phyloP scores from a whole-genome alignment of 2,329 filamentous ascomycete species.

The Blastomyces percursus region DNA sequence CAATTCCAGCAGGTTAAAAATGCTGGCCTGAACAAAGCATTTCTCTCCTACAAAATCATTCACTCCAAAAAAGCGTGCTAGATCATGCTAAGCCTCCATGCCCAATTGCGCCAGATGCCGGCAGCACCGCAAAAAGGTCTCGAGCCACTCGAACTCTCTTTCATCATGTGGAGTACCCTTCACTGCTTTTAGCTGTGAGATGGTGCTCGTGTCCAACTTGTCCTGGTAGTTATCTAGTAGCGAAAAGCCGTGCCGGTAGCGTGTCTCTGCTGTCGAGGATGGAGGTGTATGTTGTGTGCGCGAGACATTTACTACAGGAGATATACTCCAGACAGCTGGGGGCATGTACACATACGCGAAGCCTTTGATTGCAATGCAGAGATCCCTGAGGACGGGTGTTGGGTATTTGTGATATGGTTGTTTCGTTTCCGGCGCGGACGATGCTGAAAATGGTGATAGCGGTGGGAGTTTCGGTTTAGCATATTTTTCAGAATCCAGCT shows the following conservation, averaged over 20 bases:
- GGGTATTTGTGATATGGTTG: neutral
- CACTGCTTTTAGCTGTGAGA: neutral
- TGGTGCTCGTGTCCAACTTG: neutral
- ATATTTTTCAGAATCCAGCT: neutral
- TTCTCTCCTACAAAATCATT: neutral
- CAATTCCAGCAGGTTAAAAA: neutral
- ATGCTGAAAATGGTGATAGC: neutral
- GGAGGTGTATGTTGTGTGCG: neutral
- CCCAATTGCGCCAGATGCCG: slow-evolving; percentile 4
- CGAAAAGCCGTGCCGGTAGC: too few relatives aligned
- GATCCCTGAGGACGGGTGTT: neutral
- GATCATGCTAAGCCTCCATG: slow-evolving; percentile 12
- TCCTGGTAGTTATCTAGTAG: neutral
- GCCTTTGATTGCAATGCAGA: neutral
- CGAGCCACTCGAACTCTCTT: slow-evolving; percentile 15
- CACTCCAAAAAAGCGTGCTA: slow-evolving; percentile 24
- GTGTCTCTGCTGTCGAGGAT: neutral
- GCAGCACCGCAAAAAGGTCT: slow-evolving; percentile 12
- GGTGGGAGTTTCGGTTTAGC: neutral
- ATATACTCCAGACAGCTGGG: neutral
- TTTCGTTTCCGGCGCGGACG: neutral
- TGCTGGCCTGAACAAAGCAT: neutral
- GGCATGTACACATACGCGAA: neutral
- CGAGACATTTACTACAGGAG: neutral
- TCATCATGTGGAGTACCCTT: slow-evolving; percentile 11